Conservation (phyloP, 2,329 filamentous ascomycete species). For the Talaromyces albobiverticillius region DNA sequence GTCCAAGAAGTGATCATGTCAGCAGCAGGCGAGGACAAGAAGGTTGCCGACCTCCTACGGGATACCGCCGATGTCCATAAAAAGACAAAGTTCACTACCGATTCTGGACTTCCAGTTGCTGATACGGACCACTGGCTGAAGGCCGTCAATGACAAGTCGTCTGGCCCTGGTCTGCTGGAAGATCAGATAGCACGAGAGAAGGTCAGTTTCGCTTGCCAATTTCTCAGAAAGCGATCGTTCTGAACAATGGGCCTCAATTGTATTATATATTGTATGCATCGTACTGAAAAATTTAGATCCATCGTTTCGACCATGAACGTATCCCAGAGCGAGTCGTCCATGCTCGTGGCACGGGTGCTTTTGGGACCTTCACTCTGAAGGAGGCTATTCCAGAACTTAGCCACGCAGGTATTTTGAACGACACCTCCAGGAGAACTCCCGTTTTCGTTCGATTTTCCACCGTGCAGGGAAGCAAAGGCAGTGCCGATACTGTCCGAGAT, state of each 20-base stretch:
- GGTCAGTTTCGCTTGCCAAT: slow-evolving; percentile 41
- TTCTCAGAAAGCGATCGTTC: too few relatives aligned
- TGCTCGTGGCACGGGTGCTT: slow-evolving; percentile 62
- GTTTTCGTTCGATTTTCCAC: slow-evolving; percentile 76
- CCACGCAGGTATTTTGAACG: slow-evolving; percentile 62
- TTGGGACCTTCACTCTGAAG: slow-evolving; percentile 64
- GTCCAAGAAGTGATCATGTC: slow-evolving; percentile 26
- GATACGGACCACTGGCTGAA: slow-evolving; percentile 78
- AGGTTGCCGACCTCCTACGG: slow-evolving; percentile 60
- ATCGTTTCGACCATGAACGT: slow-evolving; percentile 71
- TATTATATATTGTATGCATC: too few relatives aligned
- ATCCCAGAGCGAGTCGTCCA: slow-evolving; percentile 69
- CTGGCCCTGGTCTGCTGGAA: slow-evolving; percentile 67
- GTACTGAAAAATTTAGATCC: too few relatives aligned
- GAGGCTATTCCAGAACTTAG: slow-evolving; percentile 64
- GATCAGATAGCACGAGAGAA: slow-evolving; percentile 72
- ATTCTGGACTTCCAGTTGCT: slow-evolving; percentile 70
- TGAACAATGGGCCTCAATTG: background rate
- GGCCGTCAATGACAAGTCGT: slow-evolving; percentile 59
- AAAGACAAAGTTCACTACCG: slow-evolving; percentile 66
- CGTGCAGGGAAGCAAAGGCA: slow-evolving; percentile 70
- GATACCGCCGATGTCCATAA: slow-evolving; percentile 59
- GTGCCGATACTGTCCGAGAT: slow-evolving; percentile 79
- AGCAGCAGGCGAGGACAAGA: slow-evolving; percentile 37
- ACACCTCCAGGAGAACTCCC: slow-evolving; percentile 63